Evolutionary conservation across 2,329 filamentous ascomycete genomes (phyloP).

Genomic region (Escovopsis sp.): DNA sequence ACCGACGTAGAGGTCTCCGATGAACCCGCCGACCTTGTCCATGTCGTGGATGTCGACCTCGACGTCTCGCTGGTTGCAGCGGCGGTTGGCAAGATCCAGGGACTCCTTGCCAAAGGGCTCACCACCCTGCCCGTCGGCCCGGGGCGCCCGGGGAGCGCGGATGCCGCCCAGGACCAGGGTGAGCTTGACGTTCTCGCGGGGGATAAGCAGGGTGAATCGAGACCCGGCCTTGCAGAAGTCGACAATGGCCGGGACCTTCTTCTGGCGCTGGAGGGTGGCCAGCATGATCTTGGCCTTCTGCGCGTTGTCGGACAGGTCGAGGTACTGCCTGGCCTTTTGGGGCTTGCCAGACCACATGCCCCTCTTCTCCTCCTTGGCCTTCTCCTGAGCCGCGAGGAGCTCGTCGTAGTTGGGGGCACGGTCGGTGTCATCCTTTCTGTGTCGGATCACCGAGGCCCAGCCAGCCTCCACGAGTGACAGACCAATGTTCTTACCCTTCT

Average conservation of each 20-base stretch:
- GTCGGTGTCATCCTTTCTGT: conserved; percentile 89
- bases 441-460: conserved; percentile 85
- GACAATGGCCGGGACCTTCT: conserved; percentile 82
- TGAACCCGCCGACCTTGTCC: conserved; percentile 96
- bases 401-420: conserved; percentile 90
- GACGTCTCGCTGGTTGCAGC: conserved; percentile 86
- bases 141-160: conserved; percentile 73
- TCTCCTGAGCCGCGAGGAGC: conserved; percentile 63
- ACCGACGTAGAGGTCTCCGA: conserved; percentile 84
- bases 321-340: conserved; percentile 66
- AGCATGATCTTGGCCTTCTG: conserved; percentile 95
- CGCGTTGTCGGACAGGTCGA: conserved; percentile 80
- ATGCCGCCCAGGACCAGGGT: conserved; percentile 92
- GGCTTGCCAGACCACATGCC: conserved; percentile 92
- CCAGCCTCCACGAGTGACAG: conserved; percentile 79
- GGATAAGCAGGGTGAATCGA: conserved; percentile 81
- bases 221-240: conserved; percentile 98
- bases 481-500: conserved; percentile 77
- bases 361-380: conserved; percentile 74
- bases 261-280: conserved; percentile 74
- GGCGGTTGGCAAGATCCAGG: conserved; percentile 74
- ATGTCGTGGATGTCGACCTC: conserved; percentile 91
- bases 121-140: conserved; percentile 57
- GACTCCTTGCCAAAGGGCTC: conserved; percentile 95
- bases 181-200: conserved; percentile 84